These are phyloP conservation scores for Botrytis byssoidea DNA, from an alignment of 2,329 filamentous ascomycete genomes.

Conservation along the genomic window DNA sequence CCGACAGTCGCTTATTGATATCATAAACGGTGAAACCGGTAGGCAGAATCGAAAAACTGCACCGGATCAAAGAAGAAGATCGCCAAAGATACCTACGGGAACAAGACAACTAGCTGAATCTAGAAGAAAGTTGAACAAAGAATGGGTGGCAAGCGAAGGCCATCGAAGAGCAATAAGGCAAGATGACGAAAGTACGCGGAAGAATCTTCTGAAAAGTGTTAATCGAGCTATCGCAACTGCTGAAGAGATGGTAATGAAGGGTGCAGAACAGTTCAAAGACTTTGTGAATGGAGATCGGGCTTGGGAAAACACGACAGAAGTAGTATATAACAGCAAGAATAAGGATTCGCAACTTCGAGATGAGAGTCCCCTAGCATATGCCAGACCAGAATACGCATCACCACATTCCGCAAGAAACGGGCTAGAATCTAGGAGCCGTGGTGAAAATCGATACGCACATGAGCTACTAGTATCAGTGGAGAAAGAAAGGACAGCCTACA, in stretches of 20 bases:
- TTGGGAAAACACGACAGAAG: not conserved
- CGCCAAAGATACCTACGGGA: constrained; percentile 7
- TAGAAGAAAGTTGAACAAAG: not conserved
- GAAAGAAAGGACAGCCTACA: not conserved
- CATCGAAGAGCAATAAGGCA: not conserved
- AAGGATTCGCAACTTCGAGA: not conserved
- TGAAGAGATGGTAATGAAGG: not conserved
- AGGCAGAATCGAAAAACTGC: not conserved
- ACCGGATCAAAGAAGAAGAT: not conserved
- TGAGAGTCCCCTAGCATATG: not conserved
- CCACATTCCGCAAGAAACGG: not conserved
- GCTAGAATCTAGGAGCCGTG: not conserved
- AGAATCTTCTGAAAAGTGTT: not conserved
- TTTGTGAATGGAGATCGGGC: not conserved
- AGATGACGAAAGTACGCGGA: not conserved
- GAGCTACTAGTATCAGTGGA: not conserved
- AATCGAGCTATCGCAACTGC: not conserved
- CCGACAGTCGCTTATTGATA: not conserved
- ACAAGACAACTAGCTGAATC: constrained; percentile 7
- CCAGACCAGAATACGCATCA: not conserved
- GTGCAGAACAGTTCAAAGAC: not conserved
- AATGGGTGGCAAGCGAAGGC: not conserved
- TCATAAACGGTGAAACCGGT: not conserved
- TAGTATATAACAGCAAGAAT: not conserved
- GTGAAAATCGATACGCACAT: not conserved